Evolutionary conservation across 345 rosid genomes (phyloP), one percentile per base, ranked within the genome.

Genomic region (Salix purpurea): DNA sequence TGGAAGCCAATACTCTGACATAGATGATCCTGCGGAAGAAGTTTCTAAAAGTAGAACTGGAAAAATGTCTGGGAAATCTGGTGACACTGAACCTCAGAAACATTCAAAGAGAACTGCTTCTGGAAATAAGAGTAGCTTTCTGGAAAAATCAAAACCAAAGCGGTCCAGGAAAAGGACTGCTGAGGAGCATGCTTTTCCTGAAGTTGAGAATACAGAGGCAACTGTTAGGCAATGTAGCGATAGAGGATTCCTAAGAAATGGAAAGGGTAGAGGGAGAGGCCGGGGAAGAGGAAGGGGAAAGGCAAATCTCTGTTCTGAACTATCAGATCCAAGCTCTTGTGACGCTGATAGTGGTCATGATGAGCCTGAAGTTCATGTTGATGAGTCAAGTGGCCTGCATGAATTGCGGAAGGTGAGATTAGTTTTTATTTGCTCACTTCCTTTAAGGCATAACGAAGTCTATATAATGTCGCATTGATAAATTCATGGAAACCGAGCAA

Each of bases 341-440:
- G 86, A 80, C 80, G 85, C 40, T 66, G 81, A 72, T 48, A 76
- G 81, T 74, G 82, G 72, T 44, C 77, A 80, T 66, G 82, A 81
- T 40, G 71, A 76, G 68, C 82, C 54, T 56, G 84, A 79, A 74
- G 74, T 54, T 67, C 42, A 71, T 71, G 73, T n/a, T 28, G 74
- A 79, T 78, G 83, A 79, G 73, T 77, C 75, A 7, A 50, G 84
- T 64, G 48, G 66, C 34, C 81, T 69, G 69, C 85, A 84, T 77
- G 85, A 75, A 76, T 77, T 84, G 78, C 92, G 91, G 72, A 88
- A 89, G 90, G 97, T 95, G 86, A 88, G 92, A 65, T 65, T 42
- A n/a, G 34, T 19, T 24, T 44, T 36, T 60, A 19, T 77, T 37
- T 58, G 26, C 21, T 30, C 73, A 40, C 67, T 72, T 30, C 69